A percentile compares a stretch with the other conserved stretches of the same genome.
phyloP scores from a whole-genome alignment of 2,329 filamentous ascomycete species.

The Alternaria dauci region DNA sequence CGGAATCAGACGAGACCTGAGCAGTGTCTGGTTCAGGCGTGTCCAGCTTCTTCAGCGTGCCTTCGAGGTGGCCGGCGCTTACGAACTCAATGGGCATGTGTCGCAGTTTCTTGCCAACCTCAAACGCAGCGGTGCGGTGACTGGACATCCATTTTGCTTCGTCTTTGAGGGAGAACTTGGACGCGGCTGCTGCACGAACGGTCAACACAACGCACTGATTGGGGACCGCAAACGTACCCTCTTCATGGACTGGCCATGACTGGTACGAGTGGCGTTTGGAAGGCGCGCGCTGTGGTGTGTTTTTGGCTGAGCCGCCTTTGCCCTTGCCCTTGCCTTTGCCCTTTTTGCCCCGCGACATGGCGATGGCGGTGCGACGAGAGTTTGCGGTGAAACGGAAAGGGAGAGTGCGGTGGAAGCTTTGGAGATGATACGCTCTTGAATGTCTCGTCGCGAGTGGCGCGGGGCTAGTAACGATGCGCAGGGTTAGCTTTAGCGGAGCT shows the following conservation, averaged over 20 bases:
- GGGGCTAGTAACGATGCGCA: slow-evolving; percentile 8
- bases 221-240: slow-evolving; percentile 29
- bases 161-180: slow-evolving; percentile 61
- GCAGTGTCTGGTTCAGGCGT: slow-evolving; percentile 19
- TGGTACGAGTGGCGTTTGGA: slow-evolving; percentile 22
- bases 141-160: slow-evolving; percentile 66
- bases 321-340: slow-evolving; percentile 39
- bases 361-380: not conserved
- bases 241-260: slow-evolving; percentile 23
- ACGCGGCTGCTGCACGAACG: slow-evolving; percentile 21
- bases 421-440: slow-evolving; percentile 18
- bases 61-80: slow-evolving; percentile 61
- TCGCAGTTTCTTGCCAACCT: slow-evolving; percentile 61
- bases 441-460: slow-evolving; percentile 10
- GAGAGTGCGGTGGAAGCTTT: slow-evolving; percentile 2
- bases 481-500: slow-evolving; percentile 12
- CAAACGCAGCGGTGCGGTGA: slow-evolving; percentile 57
- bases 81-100: slow-evolving; percentile 67
- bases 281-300: slow-evolving; percentile 30
- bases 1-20: slow-evolving; percentile 14
- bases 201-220: slow-evolving; percentile 30
- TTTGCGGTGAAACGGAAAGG: not conserved
- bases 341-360: slow-evolving; percentile 41
- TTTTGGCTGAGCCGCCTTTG: slow-evolving; percentile 32
- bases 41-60: slow-evolving; percentile 45